Conservation (phyloP, 495 filamentous ascomycete genomes). For the Penicillium coffeae region DNA sequence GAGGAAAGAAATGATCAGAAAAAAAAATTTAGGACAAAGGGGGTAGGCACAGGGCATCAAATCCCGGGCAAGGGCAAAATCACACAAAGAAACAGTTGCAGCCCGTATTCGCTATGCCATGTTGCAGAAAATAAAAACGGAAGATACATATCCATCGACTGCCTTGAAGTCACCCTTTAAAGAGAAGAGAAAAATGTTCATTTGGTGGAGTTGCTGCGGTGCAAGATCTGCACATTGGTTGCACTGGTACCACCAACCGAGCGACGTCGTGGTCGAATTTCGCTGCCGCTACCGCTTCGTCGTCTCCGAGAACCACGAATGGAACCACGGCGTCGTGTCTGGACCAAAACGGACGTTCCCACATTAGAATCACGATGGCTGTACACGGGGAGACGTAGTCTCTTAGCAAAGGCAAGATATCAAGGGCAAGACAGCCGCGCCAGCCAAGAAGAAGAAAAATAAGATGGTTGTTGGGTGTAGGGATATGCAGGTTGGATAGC, state of each 20-base stretch:
- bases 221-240: constrained; percentile 36
- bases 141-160: constrained; percentile 28
- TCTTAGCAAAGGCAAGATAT: constrained; percentile 45
- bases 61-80: constrained; percentile 21
- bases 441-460: constrained; percentile 9
- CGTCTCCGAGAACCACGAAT: constrained; percentile 40
- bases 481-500: constrained; percentile 13
- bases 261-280: constrained; percentile 43
- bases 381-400: constrained; percentile 27
- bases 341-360: constrained; percentile 46
- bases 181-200: constrained; percentile 11
- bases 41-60: constrained; percentile 21
- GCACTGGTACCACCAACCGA: constrained; percentile 38
- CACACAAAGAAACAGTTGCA: constrained; percentile 31
- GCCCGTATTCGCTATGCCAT: constrained; percentile 44
- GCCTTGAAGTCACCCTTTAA: constrained; percentile 17
- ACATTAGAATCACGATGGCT: constrained; percentile 52
- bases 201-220: constrained; percentile 49
- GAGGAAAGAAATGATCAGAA: constrained; percentile 18
- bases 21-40: background rate
- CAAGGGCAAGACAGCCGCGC: constrained; percentile 14
- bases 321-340: constrained; percentile 48
- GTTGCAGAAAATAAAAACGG: constrained; percentile 29
- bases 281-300: constrained; percentile 46
- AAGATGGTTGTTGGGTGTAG: constrained; percentile 8